A percentile compares a stretch with the other conserved stretches of the same genome.
These are phyloP conservation scores for Clarireedia hainanense DNA, from an alignment of 2,329 filamentous ascomycete species.

Conservation along the genomic window DNA sequence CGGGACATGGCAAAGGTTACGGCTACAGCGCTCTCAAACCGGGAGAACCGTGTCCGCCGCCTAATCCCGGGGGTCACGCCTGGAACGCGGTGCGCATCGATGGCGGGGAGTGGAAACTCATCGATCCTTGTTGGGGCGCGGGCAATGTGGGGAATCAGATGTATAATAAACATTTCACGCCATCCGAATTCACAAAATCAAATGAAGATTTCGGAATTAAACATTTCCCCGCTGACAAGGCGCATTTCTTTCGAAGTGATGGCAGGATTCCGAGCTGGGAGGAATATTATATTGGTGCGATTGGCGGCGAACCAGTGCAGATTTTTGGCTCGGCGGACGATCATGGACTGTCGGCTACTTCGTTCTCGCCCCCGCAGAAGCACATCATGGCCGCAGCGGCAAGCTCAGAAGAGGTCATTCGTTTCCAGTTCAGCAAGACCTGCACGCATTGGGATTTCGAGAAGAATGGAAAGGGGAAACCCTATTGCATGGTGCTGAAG, in stretches of 20 bases:
- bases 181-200: conserved; percentile 48
- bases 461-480: conserved; percentile 55
- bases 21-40: conserved; percentile 57
- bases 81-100: conserved; percentile 94
- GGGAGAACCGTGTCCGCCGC: conserved; percentile 58
- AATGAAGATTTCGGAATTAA: conserved; percentile 76
- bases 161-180: conserved; percentile 63
- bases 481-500: conserved; percentile 62
- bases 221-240: conserved; percentile 67
- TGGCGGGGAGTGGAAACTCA: conserved; percentile 78
- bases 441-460: conserved; percentile 81
- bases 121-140: conserved; percentile 91
- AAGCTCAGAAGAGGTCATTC: conserved; percentile 49
- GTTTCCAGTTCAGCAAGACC: conserved; percentile 72
- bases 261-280: conserved; percentile 66
- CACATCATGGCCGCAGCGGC: conserved; percentile 45
- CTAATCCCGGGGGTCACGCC: conserved; percentile 61
- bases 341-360: conserved; percentile 46
- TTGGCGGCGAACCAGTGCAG: conserved; percentile 39
- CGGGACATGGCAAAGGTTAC: conserved; percentile 80
- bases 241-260: conserved; percentile 68
- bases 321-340: conserved; percentile 38
- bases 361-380: conserved; percentile 52
- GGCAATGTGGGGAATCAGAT: conserved; percentile 52
- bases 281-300: conserved; percentile 65